Evolutionary conservation across 495 filamentous ascomycete genomes (phyloP).

Genomic region (Pyronema domesticum): DNA sequence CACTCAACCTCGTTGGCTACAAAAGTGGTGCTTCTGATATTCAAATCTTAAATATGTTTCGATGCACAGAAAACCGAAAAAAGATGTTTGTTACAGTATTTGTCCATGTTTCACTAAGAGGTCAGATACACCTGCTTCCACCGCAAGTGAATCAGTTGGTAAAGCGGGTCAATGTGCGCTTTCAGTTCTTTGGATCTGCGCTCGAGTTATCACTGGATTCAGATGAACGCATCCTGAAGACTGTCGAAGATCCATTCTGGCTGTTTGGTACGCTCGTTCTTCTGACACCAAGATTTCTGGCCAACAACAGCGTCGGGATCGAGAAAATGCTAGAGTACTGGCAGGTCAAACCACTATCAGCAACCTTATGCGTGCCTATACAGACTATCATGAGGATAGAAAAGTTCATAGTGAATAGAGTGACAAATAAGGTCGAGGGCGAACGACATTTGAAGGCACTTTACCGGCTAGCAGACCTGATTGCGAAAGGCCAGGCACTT

Average conservation of each 20-base stretch:
- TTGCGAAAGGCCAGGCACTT: neutral
- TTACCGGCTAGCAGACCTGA: slow-evolving; percentile 9
- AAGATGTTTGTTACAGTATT: neutral
- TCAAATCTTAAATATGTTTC: neutral
- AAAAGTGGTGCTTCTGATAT: neutral
- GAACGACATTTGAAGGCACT: neutral
- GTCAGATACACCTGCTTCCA: slow-evolving; percentile 14
- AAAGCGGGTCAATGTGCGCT: slow-evolving; percentile 7
- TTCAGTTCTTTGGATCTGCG: slow-evolving; percentile 19
- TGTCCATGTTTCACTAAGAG: slow-evolving; percentile 16
- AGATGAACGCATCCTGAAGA: slow-evolving; percentile 5
- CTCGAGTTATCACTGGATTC: slow-evolving; percentile 5
- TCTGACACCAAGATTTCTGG: slow-evolving; percentile 15
- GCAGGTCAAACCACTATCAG: slow-evolving; percentile 17
- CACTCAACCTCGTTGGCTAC: neutral
- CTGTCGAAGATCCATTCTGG: slow-evolving; percentile 14
- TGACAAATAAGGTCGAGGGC: slow-evolving; percentile 4
- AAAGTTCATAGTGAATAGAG: slow-evolving; percentile 1
- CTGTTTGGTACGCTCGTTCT: slow-evolving; percentile 21
- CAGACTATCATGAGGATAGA: slow-evolving; percentile 9
- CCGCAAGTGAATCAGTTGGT: slow-evolving; percentile 14
- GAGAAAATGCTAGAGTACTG: slow-evolving; percentile 15
- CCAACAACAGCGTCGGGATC: slow-evolving; percentile 8
- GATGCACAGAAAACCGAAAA: neutral
- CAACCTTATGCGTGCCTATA: slow-evolving; percentile 14